Base-by-base conservation (phyloP, 2,329 filamentous ascomycete species). In the Berkeleyomyces basicola region DNA sequence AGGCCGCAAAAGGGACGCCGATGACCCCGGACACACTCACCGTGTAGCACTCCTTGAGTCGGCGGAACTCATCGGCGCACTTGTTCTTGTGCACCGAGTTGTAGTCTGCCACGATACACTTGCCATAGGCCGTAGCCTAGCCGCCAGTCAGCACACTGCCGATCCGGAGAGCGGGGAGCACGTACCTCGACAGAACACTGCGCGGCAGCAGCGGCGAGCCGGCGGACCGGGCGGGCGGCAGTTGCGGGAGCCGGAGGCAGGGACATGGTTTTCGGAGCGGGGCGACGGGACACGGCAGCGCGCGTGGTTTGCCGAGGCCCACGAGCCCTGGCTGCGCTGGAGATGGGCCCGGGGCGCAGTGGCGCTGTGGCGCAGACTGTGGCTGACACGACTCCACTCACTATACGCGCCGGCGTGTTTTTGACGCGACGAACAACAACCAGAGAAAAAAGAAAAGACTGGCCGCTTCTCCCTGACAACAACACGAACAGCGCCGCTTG, bases 81-180 rank as follows among this genome's bases (percentile, higher is more conserved):
- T 93, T 93, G 71, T 96, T 89, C 71, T 95, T 95, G 68, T 90
- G 82, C 2, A 96, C 83, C 3, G 90, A 83, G 70, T 92, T 92
- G 74, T 95, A 97, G 71, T 97, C 92, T 46, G 83, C 82, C 59
- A 92, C 81, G 67, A 99, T 85, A 72, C 93, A 99, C 77, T 90
- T 91, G 67, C 92, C 93, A 70, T 97, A 99, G 10, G 82, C 78
- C 2, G 89, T 79, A 61, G 89, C 87, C 92, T 97, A 16, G 14
- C 31, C 7, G 46, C n/a, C 31, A 23, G 14, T 49, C 31, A 49
- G 46, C 46, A 49, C 46, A 6, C n/a, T 7, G 10, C n/a, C 10
- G 3, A 3, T 49, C 31, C n/a, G 6, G 31, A 23, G 3, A 37
- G 33, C 7, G 39, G 14, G 36, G 33, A 16, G 3, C 9, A 66